A percentile compares a stretch with the other conserved stretches of the same genome.
Conservation (phyloP, 2,329 filamentous ascomycete genomes). For the Fusarium haematococcum region DNA sequence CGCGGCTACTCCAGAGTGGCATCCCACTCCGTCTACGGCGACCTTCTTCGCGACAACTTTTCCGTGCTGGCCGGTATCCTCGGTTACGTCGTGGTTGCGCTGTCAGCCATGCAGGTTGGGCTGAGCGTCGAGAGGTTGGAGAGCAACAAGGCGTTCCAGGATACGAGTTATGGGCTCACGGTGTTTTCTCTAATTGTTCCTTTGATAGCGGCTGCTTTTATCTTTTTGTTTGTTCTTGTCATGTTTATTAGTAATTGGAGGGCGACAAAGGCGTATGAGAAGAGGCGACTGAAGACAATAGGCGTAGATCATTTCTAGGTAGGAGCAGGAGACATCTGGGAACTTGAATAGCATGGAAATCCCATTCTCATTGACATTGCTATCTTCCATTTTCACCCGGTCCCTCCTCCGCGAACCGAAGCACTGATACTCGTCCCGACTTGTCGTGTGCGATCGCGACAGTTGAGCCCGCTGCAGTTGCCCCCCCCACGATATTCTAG, state of each 20-base stretch:
- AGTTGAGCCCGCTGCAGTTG: background rate
- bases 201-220: slow-evolving; percentile 18
- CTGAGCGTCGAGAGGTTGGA: slow-evolving; percentile 14
- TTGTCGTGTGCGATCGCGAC: background rate
- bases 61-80: slow-evolving; percentile 32
- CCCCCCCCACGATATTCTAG: background rate
- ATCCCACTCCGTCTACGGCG: slow-evolving; percentile 30
- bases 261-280: slow-evolving; percentile 29
- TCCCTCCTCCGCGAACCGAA: background rate
- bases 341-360: background rate
- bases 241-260: slow-evolving; percentile 33
- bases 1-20: slow-evolving; percentile 34
- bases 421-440: background rate
- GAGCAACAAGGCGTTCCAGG: slow-evolving; percentile 14
- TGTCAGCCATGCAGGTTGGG: slow-evolving; percentile 34
- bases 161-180: slow-evolving; percentile 28
- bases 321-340: fast-evolving
- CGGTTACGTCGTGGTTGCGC: slow-evolving; percentile 33
- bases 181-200: slow-evolving; percentile 31
- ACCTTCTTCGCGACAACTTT: slow-evolving; percentile 33
- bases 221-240: slow-evolving; percentile 29
- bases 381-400: background rate
- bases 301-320: slow-evolving; percentile 1
- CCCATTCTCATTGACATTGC: background rate
- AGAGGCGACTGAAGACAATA: slow-evolving; percentile 21